Evolutionary conservation across 2,329 filamentous ascomycete genomes (phyloP).

Genomic region (Fusarium sp.): DNA sequence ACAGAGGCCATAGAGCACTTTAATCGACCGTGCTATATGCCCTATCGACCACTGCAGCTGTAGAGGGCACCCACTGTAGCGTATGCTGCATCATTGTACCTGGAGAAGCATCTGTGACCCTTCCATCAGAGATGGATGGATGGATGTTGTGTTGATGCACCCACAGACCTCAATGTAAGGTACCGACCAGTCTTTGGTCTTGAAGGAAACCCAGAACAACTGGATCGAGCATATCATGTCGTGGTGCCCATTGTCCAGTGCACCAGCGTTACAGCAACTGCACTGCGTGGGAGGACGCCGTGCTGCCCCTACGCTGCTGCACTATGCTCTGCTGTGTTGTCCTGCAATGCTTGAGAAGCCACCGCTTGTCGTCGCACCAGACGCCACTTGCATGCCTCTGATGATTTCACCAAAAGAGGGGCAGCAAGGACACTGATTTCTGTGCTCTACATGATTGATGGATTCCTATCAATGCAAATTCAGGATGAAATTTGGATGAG

Average conservation of each 20-base stretch:
- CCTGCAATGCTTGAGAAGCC: constrained; percentile 29
- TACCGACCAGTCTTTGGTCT: constrained; percentile 31
- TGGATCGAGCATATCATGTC: constrained; percentile 33
- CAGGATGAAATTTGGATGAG: constrained; percentile 33
- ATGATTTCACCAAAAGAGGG: constrained; percentile 38
- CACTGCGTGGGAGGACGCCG: constrained; percentile 15
- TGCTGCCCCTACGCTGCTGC: constrained; percentile 20
- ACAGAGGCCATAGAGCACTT: not conserved
- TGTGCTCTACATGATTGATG: constrained; percentile 26
- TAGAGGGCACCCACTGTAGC: constrained; percentile 6
- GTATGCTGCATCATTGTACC: constrained; percentile 13
- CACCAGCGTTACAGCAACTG: constrained; percentile 29
- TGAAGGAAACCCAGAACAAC: constrained; percentile 11
- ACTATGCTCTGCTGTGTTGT: constrained; percentile 33
- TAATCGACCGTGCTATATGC: not conserved
- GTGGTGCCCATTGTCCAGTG: constrained; percentile 25
- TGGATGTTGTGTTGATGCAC: constrained; percentile 26
- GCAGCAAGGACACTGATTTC: constrained; percentile 8
- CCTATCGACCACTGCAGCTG: not conserved
- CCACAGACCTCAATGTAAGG: constrained; percentile 38
- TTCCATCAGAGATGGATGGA: constrained; percentile 21
- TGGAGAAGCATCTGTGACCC: constrained; percentile 21
- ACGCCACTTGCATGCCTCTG: constrained; percentile 31
- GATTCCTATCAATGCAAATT: constrained; percentile 26
- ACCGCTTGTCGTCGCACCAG: constrained; percentile 32